Evolutionary conservation across 1,139 yeast species (phyloP).

Genomic region (Zygoascus hellenicus): DNA sequence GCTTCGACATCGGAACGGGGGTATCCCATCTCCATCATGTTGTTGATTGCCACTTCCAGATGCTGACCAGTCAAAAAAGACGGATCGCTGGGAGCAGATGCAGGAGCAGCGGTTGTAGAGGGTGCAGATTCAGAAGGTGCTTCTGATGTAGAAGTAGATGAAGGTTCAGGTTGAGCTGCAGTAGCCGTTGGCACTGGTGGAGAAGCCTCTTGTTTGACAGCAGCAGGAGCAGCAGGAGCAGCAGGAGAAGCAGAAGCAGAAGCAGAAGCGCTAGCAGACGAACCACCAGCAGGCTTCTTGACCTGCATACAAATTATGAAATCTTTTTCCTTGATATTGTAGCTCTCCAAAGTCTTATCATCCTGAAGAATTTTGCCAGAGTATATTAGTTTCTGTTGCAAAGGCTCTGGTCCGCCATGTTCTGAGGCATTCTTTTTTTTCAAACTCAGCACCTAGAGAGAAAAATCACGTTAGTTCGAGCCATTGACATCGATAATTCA

Average conservation of each 20-base stretch:
- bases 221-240: constrained; percentile 23
- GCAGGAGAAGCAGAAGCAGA: constrained; percentile 20
- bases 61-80: constrained; percentile 54
- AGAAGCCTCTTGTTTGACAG: constrained; percentile 30
- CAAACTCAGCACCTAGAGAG: constrained; percentile 49
- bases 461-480: background rate
- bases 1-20: constrained; percentile 80
- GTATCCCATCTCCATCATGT: constrained; percentile 95
- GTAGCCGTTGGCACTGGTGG: constrained; percentile 31
- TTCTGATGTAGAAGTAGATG: constrained; percentile 18
- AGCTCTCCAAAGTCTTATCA: constrained; percentile 64
- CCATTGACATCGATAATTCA: background rate
- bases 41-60: constrained; percentile 63
- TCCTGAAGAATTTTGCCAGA: constrained; percentile 89
- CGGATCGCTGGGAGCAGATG: constrained; percentile 26
- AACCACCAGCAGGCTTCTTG: constrained; percentile 25
- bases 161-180: constrained; percentile 26
- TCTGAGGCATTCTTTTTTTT: constrained; percentile 68
- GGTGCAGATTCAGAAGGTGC: constrained; percentile 30
- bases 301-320: constrained; percentile 90
- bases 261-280: constrained; percentile 23
- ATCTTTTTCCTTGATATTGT: constrained; percentile 77
- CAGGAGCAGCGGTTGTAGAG: constrained; percentile 27
- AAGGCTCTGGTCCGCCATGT: constrained; percentile 57
- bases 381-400: constrained; percentile 82